Conservation (phyloP, 305 asterid genomes). For the Plantago coronopus region DNA sequence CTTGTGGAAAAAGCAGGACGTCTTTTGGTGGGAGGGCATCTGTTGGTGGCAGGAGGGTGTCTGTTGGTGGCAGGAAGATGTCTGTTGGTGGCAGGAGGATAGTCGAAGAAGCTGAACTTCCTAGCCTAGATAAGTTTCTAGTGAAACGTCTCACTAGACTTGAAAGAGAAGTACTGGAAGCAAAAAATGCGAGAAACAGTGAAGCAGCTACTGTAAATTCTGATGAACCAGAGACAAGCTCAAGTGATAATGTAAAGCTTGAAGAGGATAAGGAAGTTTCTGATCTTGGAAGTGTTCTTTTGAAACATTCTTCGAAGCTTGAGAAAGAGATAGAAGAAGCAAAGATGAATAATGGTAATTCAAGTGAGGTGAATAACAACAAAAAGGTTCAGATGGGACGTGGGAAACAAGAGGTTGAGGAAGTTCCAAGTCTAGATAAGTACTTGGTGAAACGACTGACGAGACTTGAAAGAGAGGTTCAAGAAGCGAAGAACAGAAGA, state of each 20-base stretch:
- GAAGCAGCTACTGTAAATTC: slow-evolving; percentile 26
- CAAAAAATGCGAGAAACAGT: slow-evolving; percentile 54
- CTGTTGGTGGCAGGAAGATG: slow-evolving; percentile 15
- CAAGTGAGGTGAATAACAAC: slow-evolving; percentile 26
- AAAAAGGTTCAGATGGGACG: slow-evolving; percentile 22
- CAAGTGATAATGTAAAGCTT: slow-evolving; percentile 23
- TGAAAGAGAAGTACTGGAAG: slow-evolving; percentile 85
- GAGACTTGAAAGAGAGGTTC: slow-evolving; percentile 77
- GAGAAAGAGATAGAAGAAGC: slow-evolving; percentile 62
- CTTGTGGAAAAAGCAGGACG: slow-evolving; percentile 28
- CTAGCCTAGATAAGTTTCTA: slow-evolving; percentile 75
- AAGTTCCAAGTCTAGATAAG: slow-evolving; percentile 69
- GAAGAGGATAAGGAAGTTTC: slow-evolving; percentile 26
- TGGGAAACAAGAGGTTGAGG: slow-evolving; percentile 25
- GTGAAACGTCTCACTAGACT: slow-evolving; percentile 80
- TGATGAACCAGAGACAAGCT: slow-evolving; percentile 24
- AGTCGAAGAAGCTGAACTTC: slow-evolving; percentile 44
- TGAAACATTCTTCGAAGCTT: slow-evolving; percentile 50
- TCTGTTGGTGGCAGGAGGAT: slow-evolving; percentile 7
- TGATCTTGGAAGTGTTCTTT: slow-evolving; percentile 48
- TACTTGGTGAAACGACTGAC: slow-evolving; percentile 65
- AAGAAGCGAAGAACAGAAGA: slow-evolving; percentile 56
- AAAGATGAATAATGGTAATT: slow-evolving; percentile 18
- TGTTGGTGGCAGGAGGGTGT: slow-evolving; percentile 20
- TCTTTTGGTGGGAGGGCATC: slow-evolving; percentile 29